Evolutionary conservation across 2,329 filamentous ascomycete species (phyloP), one percentile per base, ranked within the genome.

Genomic region (Aspergillus sp.): DNA sequence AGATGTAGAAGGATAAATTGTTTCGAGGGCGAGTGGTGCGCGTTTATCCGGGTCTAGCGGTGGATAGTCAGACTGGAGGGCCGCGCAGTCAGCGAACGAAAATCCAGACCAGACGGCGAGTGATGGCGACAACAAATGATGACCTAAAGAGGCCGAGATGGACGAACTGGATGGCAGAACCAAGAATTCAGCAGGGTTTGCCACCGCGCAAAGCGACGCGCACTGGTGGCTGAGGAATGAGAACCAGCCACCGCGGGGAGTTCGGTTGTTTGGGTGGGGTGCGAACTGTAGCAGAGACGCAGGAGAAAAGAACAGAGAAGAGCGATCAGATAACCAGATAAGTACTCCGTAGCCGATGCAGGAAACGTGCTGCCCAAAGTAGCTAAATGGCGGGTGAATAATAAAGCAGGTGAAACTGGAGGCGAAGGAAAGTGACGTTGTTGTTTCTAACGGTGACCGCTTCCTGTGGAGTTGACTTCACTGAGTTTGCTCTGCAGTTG

Each of bases 121-220:
- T 45, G 53, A 56, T 51, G 44, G 45, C 42, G 46, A 50, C 49
- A 45, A 58, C 54, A 50, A 53, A 49, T 48, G 56, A 59, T 59
- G 61, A 58, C 60, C 56, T 47, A 56, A 60, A 56, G 33, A 61
- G 50, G 46, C 42, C 44, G 47, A 59, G 60, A 61, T 56, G 47
- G 51, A 47, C 30, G 55, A 60, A 56, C 51, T 30, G 53, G 58
- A 59, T 54, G 63, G 66, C 59, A 66, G 68, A 72, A 70, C 68
- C 70, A 70, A 59, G 69, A 65, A 47, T 48, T 27, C 33, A 47
- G 44, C 66, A 67, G 55, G 61, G 61, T 69, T 72, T 66, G 70
- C 70, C 70, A 72, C 70, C 68, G 64, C 61, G 59, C 64, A 27
- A 51, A 24, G 61, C 63, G 63, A 64, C 64, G 62, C 62, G 64